phyloP scores from a whole-genome alignment of 1,139 yeast genomes.

The Chernovozyma sophiae-reginae region DNA sequence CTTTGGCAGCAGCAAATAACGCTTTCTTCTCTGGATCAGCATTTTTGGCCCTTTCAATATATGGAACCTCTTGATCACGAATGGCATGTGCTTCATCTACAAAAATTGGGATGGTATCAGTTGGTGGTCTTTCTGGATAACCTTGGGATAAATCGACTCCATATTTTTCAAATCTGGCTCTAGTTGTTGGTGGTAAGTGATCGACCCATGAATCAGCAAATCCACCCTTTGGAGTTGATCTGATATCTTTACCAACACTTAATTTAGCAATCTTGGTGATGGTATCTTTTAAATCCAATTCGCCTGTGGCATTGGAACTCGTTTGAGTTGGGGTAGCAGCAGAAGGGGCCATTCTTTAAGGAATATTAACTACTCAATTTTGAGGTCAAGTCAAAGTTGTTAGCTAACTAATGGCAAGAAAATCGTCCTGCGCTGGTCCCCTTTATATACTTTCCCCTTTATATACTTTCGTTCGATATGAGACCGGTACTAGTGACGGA shows the following conservation, averaged over 20 bases:
- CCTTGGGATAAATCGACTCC: slow-evolving; percentile 42
- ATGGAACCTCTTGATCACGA: slow-evolving; percentile 14
- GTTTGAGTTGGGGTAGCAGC: slow-evolving; percentile 1
- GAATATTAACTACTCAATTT: too few relatives aligned
- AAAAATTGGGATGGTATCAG: slow-evolving; percentile 13
- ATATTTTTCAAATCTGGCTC: slow-evolving; percentile 27
- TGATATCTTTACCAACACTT: slow-evolving; percentile 2
- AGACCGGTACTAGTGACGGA: too few relatives aligned
- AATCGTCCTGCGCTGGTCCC: too few relatives aligned
- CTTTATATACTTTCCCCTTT: too few relatives aligned
- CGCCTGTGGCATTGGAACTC: background rate
- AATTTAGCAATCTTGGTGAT: slow-evolving; percentile 4
- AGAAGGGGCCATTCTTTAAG: slow-evolving; percentile 1
- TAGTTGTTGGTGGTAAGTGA: slow-evolving; percentile 33
- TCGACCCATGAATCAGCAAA: slow-evolving; percentile 15
- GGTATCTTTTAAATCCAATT: slow-evolving; percentile 5
- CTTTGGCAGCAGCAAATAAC: slow-evolving; percentile 17
- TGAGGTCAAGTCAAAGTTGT: too few relatives aligned
- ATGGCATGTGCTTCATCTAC: slow-evolving; percentile 14
- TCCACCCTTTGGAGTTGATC: slow-evolving; percentile 11
- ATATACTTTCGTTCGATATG: too few relatives aligned
- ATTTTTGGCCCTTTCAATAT: slow-evolving; percentile 14
- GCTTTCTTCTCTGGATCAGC: slow-evolving; percentile 21
- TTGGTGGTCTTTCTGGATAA: slow-evolving; percentile 37
- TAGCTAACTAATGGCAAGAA: too few relatives aligned